Percentiles rank a stretch among this genome's conserved stretches.
These are phyloP conservation scores for Straminergon stramineum DNA, from an alignment of 225 moss, liverwort and hornwort species.

Conservation along the genomic window DNA sequence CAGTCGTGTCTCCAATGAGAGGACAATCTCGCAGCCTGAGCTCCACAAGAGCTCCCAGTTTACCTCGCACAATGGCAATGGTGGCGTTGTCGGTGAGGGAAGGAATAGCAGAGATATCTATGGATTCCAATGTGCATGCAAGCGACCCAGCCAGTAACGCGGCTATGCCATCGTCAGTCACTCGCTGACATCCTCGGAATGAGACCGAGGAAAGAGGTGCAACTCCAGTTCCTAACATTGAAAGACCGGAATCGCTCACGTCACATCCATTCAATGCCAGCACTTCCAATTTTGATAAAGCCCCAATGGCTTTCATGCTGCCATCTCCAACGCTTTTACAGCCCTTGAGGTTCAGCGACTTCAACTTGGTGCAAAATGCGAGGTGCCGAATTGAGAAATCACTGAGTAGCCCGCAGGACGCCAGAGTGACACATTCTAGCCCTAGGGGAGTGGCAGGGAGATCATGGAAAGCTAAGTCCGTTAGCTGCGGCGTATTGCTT, in stretches of 20 bases:
- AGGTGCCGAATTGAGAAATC: slow-evolving; percentile 67
- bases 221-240: slow-evolving; percentile 46
- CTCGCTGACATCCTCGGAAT: slow-evolving; percentile 66
- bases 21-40: slow-evolving; percentile 46
- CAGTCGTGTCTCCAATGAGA: slow-evolving; percentile 33
- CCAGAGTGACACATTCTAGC: slow-evolving; percentile 69
- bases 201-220: slow-evolving; percentile 56
- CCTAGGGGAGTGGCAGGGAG: slow-evolving; percentile 66
- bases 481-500: slow-evolving; percentile 74
- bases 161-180: slow-evolving; percentile 60
- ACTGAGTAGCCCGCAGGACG: slow-evolving; percentile 74
- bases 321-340: slow-evolving; percentile 92
- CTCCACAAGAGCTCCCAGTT: slow-evolving; percentile 25
- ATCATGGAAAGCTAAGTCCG: slow-evolving; percentile 87
- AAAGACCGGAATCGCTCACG: slow-evolving; percentile 64
- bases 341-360: slow-evolving; percentile 70
- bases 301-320: slow-evolving; percentile 60
- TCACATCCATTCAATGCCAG: slow-evolving; percentile 72
- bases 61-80: slow-evolving; percentile 37
- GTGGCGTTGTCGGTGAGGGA: slow-evolving; percentile 51
- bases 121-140: slow-evolving; percentile 37
- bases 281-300: slow-evolving; percentile 47
- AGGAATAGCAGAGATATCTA: slow-evolving; percentile 70
- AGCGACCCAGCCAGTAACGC: slow-evolving; percentile 43
- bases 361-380: slow-evolving; percentile 58